A percentile compares a stretch with the other conserved stretches of the same genome.
Conservation (phyloP, 2,329 filamentous ascomycete genomes). For the Fusarium torreyae region DNA sequence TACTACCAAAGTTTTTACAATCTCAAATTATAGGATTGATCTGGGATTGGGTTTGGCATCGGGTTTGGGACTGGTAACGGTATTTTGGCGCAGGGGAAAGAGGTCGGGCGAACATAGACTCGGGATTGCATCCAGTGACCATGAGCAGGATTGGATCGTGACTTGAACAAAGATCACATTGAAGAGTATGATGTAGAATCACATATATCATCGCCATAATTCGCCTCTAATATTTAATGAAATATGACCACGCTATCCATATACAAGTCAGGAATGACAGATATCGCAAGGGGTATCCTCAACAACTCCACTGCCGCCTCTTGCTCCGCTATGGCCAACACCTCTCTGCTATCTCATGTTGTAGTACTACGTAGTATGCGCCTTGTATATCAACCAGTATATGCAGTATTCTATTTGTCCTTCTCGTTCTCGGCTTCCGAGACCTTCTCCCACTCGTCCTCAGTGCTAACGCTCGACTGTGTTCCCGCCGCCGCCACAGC, state of each 20-base stretch:
- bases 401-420: constrained; percentile 59
- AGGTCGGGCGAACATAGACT: constrained; percentile 6
- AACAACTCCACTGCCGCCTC: constrained; percentile 35
- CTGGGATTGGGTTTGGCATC: neutral
- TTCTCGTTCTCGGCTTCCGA: constrained; percentile 78
- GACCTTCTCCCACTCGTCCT: constrained; percentile 98
- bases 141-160: constrained; percentile 1
- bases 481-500: constrained; percentile 61
- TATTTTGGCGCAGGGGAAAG: constrained; percentile 11
- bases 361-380: constrained; percentile 1
- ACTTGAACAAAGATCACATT: constrained; percentile 2
- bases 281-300: constrained; percentile 50
- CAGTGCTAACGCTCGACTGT: constrained; percentile 79
- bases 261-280: constrained; percentile 44
- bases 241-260: constrained; percentile 43
- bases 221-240: constrained; percentile 29
- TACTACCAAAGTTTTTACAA: neutral
- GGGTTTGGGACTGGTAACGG: neutral
- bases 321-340: constrained; percentile 17
- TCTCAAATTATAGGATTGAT: neutral
- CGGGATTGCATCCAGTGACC: neutral
- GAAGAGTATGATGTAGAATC: neutral
- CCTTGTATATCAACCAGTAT: neutral
- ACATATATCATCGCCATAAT: constrained; percentile 17
- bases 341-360: constrained; percentile 8